Conservation (phyloP, 805 yeast genomes). For the Cyberlindnera xylosilytica region DNA sequence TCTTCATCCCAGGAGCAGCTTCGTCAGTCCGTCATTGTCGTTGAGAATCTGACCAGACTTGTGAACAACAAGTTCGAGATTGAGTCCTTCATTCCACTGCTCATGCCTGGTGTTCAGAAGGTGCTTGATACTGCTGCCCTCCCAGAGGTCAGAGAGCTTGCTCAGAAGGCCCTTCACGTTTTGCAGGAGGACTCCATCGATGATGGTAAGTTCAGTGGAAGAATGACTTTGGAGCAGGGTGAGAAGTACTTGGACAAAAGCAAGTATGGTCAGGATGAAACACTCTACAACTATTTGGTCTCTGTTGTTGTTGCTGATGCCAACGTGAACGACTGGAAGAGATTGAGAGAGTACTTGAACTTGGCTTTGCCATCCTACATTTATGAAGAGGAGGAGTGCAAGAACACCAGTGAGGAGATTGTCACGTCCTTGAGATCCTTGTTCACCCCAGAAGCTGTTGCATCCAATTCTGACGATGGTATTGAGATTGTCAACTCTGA, state of each 20-base stretch:
- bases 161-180: conserved; percentile 79
- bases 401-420: conserved; percentile 40
- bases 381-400: conserved; percentile 34
- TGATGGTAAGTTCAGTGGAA: conserved; percentile 75
- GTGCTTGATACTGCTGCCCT: conserved; percentile 87
- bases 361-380: conserved; percentile 38
- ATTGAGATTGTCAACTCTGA: conserved; percentile 90
- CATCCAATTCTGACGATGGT: conserved; percentile 71
- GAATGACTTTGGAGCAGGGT: conserved; percentile 58
- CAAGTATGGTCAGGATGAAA: conserved; percentile 33
- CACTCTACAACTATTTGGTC: conserved; percentile 46
- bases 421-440: conserved; percentile 48
- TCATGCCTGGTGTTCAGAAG: conserved; percentile 88
- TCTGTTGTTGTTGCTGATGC: conserved; percentile 56
- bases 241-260: conserved; percentile 36
- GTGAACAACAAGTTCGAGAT: conserved; percentile 93
- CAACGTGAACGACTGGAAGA: conserved; percentile 72
- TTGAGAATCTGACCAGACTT: conserved; percentile 91
- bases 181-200: conserved; percentile 75
- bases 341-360: conserved; percentile 52
- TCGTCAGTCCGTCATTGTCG: conserved; percentile 93
- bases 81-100: conserved; percentile 78
- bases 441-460: conserved; percentile 51
- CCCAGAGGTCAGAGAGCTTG: conserved; percentile 95
- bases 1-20: conserved; percentile 93